Percentiles rank a stretch among this genome's conserved stretches.
Evolutionary conservation across 345 rosid genomes (phyloP).

Genomic region (Salix koriyanagi): DNA sequence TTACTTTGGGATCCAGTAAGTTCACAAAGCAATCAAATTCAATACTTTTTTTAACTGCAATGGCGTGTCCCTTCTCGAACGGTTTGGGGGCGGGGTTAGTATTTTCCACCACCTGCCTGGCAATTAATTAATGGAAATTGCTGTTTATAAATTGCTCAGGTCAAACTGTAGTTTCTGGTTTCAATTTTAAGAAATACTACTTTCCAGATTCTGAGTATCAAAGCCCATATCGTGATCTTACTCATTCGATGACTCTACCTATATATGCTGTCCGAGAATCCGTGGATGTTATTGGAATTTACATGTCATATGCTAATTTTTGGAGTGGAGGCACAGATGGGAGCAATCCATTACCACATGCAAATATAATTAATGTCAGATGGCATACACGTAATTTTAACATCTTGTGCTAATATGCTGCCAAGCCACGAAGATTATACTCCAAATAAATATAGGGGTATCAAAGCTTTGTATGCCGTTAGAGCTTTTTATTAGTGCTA

Average conservation of each 20-base stretch:
- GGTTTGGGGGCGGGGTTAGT: too few relatives aligned
- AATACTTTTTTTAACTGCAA: not conserved
- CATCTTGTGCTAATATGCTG: not conserved
- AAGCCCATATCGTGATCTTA: too few relatives aligned
- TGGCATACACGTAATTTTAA: not conserved
- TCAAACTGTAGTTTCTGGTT: too few relatives aligned
- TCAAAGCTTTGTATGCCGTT: not conserved
- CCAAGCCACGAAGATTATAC: not conserved
- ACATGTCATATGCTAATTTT: not conserved
- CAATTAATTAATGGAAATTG: too few relatives aligned
- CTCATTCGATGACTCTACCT: too few relatives aligned
- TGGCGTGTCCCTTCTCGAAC: not conserved
- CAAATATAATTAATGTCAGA: not conserved
- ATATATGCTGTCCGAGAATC: not conserved
- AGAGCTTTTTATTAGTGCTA: not conserved
- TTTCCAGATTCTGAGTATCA: too few relatives aligned
- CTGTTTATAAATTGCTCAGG: too few relatives aligned
- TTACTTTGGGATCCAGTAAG: slow-evolving; percentile 87
- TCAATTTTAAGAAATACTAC: too few relatives aligned
- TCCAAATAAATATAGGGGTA: not conserved
- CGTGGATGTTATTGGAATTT: not conserved
- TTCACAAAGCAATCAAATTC: slow-evolving; percentile 15
- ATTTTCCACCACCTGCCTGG: too few relatives aligned
- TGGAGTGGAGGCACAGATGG: not conserved
- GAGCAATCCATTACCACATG: not conserved